Evolutionary conservation across 176 grass and related monocot species (phyloP).

Genomic region (Paspalum vaginatum): DNA sequence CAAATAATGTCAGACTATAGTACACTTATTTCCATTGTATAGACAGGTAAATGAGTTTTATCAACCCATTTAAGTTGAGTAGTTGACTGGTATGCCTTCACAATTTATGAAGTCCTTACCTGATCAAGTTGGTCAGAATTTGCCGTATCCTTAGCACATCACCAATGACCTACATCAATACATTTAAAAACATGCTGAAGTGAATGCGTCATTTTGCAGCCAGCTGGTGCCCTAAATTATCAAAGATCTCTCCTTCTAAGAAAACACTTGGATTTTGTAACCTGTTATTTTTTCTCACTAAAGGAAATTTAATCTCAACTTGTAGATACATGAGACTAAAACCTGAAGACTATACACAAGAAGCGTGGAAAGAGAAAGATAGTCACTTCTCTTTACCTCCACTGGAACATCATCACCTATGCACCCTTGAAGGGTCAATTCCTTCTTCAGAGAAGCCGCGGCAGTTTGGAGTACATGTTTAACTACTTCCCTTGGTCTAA

Average conservation of each 20-base stretch:
- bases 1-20: conserved; percentile 29
- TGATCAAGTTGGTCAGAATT: conserved; percentile 92
- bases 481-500: conserved; percentile 97
- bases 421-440: conserved; percentile 82
- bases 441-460: conserved; percentile 90
- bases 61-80: conserved; percentile 29
- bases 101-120: conserved; percentile 54
- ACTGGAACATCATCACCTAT: conserved; percentile 80
- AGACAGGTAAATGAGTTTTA: conserved; percentile 2
- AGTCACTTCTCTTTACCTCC: conserved; percentile 60
- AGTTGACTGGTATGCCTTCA: conserved; percentile 10
- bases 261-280: conserved; percentile 20
- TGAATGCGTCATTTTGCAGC: conserved; percentile 23
- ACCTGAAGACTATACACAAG: conserved; percentile 15
- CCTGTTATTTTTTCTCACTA: conserved; percentile 11
- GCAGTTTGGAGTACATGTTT: conserved; percentile 98
- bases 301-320: neutral
- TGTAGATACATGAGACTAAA: conserved; percentile 23
- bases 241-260: conserved; percentile 9
- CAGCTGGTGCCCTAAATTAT: neutral
- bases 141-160: conserved; percentile 97
- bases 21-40: conserved; percentile 21
- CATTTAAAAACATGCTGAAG: conserved; percentile 34
- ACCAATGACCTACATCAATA: conserved; percentile 71
- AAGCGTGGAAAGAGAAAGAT: neutral